These are phyloP conservation scores for Planoprotostelium fungivorum DNA, from an alignment of 78 protist genomes.

Conservation along the genomic window DNA sequence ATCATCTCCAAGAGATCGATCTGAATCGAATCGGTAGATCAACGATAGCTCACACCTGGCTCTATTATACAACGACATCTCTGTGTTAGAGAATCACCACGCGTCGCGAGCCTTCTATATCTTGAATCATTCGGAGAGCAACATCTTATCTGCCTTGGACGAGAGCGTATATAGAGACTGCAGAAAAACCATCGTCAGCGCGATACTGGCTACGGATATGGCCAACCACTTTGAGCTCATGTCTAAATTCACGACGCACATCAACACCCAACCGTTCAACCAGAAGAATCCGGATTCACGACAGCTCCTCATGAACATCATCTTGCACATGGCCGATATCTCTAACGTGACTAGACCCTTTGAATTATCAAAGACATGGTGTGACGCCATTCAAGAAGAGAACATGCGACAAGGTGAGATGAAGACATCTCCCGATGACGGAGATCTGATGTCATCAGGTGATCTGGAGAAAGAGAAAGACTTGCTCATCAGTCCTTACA, in stretches of 20 bases:
- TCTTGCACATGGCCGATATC: constrained; percentile 45
- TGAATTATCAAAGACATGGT: constrained; percentile 22
- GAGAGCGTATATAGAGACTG: constrained; percentile 11
- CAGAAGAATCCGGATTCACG: neutral
- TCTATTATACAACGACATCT: constrained; percentile 62
- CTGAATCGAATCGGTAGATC: constrained; percentile 4
- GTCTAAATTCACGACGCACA: neutral
- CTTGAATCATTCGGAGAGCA: neutral
- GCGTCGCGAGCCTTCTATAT: constrained; percentile 18
- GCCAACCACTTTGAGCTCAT: constrained; percentile 17
- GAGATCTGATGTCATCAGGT: neutral
- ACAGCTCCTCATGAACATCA: neutral
- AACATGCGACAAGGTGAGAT: constrained; percentile 29
- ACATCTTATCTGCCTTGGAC: neutral
- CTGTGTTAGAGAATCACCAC: constrained; percentile 85
- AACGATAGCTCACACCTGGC: constrained; percentile 65
- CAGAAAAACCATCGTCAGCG: constrained; percentile 4
- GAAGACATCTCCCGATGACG: neutral
- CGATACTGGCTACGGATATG: constrained; percentile 57
- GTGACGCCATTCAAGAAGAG: constrained; percentile 14
- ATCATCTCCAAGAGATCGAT: no score
- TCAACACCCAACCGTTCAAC: neutral
- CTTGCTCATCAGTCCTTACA: neutral
- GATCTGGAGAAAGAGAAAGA: constrained; percentile 1
- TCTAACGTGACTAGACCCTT: constrained; percentile 39